Evolutionary conservation across 345 rosid genomes (phyloP).

Genomic region (Turritis glabra): DNA sequence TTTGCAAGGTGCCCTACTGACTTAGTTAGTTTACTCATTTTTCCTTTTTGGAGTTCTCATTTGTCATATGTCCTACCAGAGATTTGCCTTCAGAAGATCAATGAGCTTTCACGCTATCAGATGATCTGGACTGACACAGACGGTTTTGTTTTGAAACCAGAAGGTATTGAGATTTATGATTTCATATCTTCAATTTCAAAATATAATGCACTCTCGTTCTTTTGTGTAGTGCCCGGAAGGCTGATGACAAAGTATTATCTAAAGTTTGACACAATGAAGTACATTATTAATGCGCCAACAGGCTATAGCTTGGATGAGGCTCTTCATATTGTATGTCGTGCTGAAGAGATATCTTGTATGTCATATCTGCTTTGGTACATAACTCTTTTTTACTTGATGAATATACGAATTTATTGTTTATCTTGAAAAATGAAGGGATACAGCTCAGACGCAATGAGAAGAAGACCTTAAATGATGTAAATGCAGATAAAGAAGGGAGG

Average conservation of each 20-base stretch:
- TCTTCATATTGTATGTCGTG: slow-evolving; percentile 70
- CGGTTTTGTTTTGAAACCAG: slow-evolving; percentile 86
- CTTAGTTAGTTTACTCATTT: slow-evolving; percentile 20
- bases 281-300: slow-evolving; percentile 68
- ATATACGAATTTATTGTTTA: slow-evolving; percentile 18
- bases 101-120: slow-evolving; percentile 75
- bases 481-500: slow-evolving; percentile 74
- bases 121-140: slow-evolving; percentile 90
- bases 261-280: slow-evolving; percentile 90
- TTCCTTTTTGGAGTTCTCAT: slow-evolving; percentile 27
- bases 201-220: slow-evolving; percentile 7
- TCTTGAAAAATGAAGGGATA: slow-evolving; percentile 75
- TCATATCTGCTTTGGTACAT: slow-evolving; percentile 24
- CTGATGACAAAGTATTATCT: slow-evolving; percentile 97
- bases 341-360: slow-evolving; percentile 96
- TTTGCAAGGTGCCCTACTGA: slow-evolving; percentile 61
- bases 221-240: slow-evolving; percentile 74
- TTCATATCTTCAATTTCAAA: slow-evolving; percentile 13
- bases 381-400: neutral
- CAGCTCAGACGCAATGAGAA: slow-evolving; percentile 97
- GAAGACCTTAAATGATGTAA: slow-evolving; percentile 87
- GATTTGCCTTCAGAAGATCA: slow-evolving; percentile 76
- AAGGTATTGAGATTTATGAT: slow-evolving; percentile 51
- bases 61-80: slow-evolving; percentile 46
- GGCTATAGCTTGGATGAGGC: slow-evolving; percentile 78